phyloP scores from a whole-genome alignment of 345 rosid genomes.

The Gossypioides kirkii region DNA sequence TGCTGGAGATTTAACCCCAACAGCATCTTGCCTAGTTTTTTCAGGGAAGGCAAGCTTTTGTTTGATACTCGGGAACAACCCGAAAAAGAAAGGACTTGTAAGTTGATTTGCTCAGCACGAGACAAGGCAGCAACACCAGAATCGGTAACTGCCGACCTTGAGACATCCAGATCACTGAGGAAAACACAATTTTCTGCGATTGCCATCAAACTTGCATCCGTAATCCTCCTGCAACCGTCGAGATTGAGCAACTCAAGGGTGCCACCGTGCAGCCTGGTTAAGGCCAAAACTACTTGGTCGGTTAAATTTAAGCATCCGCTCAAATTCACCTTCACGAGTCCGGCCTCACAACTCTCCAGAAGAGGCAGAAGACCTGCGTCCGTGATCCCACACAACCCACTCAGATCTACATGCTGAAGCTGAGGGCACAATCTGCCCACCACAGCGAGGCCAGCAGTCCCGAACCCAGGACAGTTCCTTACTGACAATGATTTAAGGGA shows the following conservation, averaged over 20 bases:
- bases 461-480: slow-evolving; percentile 63
- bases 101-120: slow-evolving; percentile 36
- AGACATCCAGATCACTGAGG: slow-evolving; percentile 59
- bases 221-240: slow-evolving; percentile 62
- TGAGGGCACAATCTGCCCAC: slow-evolving; percentile 60
- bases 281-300: slow-evolving; percentile 38
- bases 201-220: slow-evolving; percentile 56
- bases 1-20: slow-evolving; percentile 61
- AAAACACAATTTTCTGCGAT: slow-evolving; percentile 49
- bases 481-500: slow-evolving; percentile 55
- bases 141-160: slow-evolving; percentile 48
- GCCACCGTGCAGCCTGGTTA: slow-evolving; percentile 50
- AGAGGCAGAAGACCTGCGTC: slow-evolving; percentile 58
- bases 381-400: slow-evolving; percentile 49
- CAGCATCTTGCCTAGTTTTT: slow-evolving; percentile 44
- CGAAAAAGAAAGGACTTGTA: slow-evolving; percentile 55
- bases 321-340: slow-evolving; percentile 58
- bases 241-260: slow-evolving; percentile 57
- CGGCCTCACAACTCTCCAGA: slow-evolving; percentile 42
- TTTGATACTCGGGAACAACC: slow-evolving; percentile 54
- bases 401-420: slow-evolving; percentile 58
- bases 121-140: slow-evolving; percentile 47
- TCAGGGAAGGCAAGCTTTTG: slow-evolving; percentile 38
- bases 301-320: slow-evolving; percentile 57
- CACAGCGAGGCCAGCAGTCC: slow-evolving; percentile 47